Conservation (phyloP, 768 basidiomycete genomes). For the Zangia roseola region DNA sequence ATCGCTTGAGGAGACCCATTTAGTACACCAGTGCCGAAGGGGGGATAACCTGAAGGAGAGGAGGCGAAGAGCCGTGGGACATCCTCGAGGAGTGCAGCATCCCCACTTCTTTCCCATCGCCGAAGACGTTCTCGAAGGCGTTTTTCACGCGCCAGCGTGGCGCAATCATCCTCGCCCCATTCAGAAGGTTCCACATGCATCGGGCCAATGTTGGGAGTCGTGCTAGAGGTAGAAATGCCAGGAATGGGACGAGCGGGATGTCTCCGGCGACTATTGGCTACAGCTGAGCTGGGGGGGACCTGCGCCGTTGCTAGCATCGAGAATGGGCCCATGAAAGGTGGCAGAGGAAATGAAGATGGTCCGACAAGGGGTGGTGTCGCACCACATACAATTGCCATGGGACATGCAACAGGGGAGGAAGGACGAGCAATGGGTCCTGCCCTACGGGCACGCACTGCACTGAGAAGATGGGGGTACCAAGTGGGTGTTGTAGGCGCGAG, state of each 20-base stretch:
- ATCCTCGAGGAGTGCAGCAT: conserved; percentile 58
- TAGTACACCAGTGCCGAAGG: not conserved
- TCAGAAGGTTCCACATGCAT: conserved; percentile 32
- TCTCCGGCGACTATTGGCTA: conserved; percentile 6
- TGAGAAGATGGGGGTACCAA: conserved; percentile 82
- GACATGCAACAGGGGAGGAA: conserved; percentile 59
- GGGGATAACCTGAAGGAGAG: conserved; percentile 16
- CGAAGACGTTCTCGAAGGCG: conserved; percentile 69
- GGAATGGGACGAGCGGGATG: conserved; percentile 21
- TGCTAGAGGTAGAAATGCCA: conserved; percentile 32
- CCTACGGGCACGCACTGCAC: conserved; percentile 75
- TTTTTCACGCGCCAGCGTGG: conserved; percentile 67
- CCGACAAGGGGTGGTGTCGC: conserved; percentile 74
- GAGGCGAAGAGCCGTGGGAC: conserved; percentile 51
- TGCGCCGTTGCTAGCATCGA: conserved; percentile 12
- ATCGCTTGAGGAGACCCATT: conserved; percentile 17
- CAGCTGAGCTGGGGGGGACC: not conserved
- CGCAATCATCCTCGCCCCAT: conserved; percentile 65
- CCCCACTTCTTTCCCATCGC: conserved; percentile 68
- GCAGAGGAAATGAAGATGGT: conserved; percentile 28
- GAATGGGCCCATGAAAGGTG: conserved; percentile 14
- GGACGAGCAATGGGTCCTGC: conserved; percentile 60
- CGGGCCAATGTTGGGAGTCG: conserved; percentile 25
- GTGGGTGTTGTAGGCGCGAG: conserved; percentile 66
- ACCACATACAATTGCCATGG: conserved; percentile 86